These are phyloP conservation scores for Penicillium coffeae DNA, from an alignment of 495 filamentous ascomycete genomes.

Conservation along the genomic window DNA sequence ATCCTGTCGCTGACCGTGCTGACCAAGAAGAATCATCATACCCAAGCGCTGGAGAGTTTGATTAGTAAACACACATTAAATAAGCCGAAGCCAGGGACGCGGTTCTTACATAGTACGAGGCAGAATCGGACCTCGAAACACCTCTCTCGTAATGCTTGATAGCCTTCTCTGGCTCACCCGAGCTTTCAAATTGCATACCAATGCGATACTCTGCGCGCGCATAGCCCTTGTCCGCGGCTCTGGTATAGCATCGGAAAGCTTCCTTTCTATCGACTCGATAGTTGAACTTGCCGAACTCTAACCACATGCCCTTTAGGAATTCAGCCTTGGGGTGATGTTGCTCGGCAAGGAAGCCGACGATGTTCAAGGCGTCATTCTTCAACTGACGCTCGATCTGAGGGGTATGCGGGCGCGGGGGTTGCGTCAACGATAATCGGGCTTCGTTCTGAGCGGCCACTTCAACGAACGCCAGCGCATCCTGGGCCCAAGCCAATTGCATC, in stretches of 20 bases:
- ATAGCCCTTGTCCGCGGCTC: slow-evolving; percentile 86
- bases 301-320: slow-evolving; percentile 94
- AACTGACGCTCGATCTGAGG: slow-evolving; percentile 85
- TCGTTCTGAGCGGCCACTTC: slow-evolving; percentile 74
- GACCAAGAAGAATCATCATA: slow-evolving; percentile 95
- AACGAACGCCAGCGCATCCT: slow-evolving; percentile 84
- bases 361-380: slow-evolving; percentile 82
- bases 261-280: slow-evolving; percentile 87
- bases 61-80: neutral
- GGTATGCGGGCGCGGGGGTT: slow-evolving; percentile 65
- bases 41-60: slow-evolving; percentile 62
- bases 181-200: slow-evolving; percentile 95
- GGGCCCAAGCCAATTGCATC: slow-evolving; percentile 95
- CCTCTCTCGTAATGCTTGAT: slow-evolving; percentile 84
- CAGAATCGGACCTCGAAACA: slow-evolving; percentile 74
- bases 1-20: slow-evolving; percentile 84
- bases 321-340: slow-evolving; percentile 92
- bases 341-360: slow-evolving; percentile 81
- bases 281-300: slow-evolving; percentile 96
- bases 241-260: slow-evolving; percentile 78
- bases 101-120: slow-evolving; percentile 80
- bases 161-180: slow-evolving; percentile 86
- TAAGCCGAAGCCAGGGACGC: too few relatives aligned
- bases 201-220: slow-evolving; percentile 94
- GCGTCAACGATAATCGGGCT: slow-evolving; percentile 59